Base-by-base conservation (phyloP, 441 rosid genomes). In the Geranium incanum region DNA sequence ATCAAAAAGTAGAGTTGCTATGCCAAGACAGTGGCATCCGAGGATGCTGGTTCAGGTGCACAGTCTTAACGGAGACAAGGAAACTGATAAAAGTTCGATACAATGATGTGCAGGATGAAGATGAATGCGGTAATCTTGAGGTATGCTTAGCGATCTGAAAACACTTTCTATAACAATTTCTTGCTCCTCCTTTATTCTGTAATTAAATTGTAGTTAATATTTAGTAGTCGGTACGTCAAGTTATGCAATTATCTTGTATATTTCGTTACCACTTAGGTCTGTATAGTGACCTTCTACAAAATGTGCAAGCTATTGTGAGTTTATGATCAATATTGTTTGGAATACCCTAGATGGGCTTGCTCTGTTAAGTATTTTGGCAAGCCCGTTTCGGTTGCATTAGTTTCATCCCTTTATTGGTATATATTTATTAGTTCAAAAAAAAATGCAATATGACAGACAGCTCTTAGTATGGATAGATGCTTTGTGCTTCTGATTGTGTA, bases 21-120 rank as follows among this genome's bases (percentile, higher is more conserved):
- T 86, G 97, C 86, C 99, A 89, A 86, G 99, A 95, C 81, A 95
- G 99, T 71, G 97, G 99, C 64, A 82, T 95, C 74, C 86, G 93
- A 81, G 99, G 99, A 50, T 95, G 97, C 85, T 92, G 99, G 99
- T 95, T 95, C 80, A 87, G 89, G 83, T 90, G 97, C 81, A 88
- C 92, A 36, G 78, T 95, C 80, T 72, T 92, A 78, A 87, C 85
- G 75, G 77, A 85, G 57, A 84, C 88, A 62, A 78, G 79, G 64
- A 95, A 84, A 74, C 88, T 79, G 70, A 83, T 92, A 77, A 92
- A 86, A 75, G 95, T 92, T 41, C 87, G 77, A 73, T 92, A 95
- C 79, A 91, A 88, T 82, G 99, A 95, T 80, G 71, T 90, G 78
- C 86, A 76, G 77, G 97, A 92, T 72, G 97, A 86, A 71, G 93